Evolutionary conservation across 805 yeast species (phyloP), one percentile per base, ranked within the genome.

Genomic region (Pichia gijzeniarum): DNA sequence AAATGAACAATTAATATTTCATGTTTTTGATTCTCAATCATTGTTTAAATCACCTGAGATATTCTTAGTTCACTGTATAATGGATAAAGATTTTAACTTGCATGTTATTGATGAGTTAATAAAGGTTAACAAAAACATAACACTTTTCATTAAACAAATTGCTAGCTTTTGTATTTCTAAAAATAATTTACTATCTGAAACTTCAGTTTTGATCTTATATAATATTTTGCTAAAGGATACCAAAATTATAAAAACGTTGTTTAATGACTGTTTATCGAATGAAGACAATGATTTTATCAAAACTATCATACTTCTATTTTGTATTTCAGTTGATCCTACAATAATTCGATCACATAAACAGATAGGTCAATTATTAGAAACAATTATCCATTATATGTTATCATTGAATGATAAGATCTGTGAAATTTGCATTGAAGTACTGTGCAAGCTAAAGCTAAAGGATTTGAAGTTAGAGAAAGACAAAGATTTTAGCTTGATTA

Each of bases 241-340:
- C 10, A 4, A 18, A 10, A 33, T 44, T 14, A 25, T 35, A 4
- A 16, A 41, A 7, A 14, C 7, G 17, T n/a, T 50, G 12, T 40
- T 33, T 21, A 21, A 32, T 4, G 17, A 36, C 3, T 22, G 28
- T 20, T 21, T 12, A 17, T 17, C 33, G 3, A 25, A 13, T 16
- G 36, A 36, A 14, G 5, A 31, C 6, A 40, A 37, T 18, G 34
- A 33, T 21, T 32, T 47, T 5, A 38, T 22, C 13, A 22, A 34
- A 35, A 38, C 52, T 7, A 40, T 52, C 17, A 19, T 52, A 5
- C 20, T 48, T 13, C 45, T 47, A 2, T 20, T 52, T 12, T 45
- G 49, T 31, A 39, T 48, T 27, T 40, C 50, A 13, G 21, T 41
- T 22, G 39, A 46, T 41, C 30, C 33, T 13, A 32, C 35, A 8